Base-by-base conservation (phyloP, 148 eudicot genomes). In the Camellia lanceoleosa region DNA sequence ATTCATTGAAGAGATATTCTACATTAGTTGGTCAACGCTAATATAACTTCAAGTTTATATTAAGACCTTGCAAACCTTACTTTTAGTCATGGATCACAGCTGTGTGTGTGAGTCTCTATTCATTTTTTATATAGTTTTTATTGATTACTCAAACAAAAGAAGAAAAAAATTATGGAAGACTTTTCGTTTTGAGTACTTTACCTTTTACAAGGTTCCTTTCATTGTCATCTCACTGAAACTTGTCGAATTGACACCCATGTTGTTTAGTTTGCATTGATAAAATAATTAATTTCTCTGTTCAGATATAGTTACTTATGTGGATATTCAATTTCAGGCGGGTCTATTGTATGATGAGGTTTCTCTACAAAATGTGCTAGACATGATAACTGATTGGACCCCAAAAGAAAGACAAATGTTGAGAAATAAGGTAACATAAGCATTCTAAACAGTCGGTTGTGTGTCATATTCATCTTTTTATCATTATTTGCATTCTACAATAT, bases 401-500 rank as follows among this genome's bases (percentile, higher is more conserved):
- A 96, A 90, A 87, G 98, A 97, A 87, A 86, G 99, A 83, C 87
- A 94, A 68, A 97, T 97, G 99, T 86, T 94, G 76, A 91, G 98
- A 84, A 87, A 94, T 82, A 88, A 97, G 98, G 99, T 96, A 84
- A 80, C 62, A 43, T 60, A 19, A 64, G 23, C 58, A 11, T 64
- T 41, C 4, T 61, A 68, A 78, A 66, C 52, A 8, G 68, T 47
- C 2, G 43, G 20, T 65, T 16, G 15, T 49, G 61, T 30, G 19
- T 52, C 42, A 18, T 52, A 7, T 30, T 51, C 62, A 0, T 52
- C 60, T 46, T 74, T 41, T 9, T 52, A 23, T 72, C 8, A 30
- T 75, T 56, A 10, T 44, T 18, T 61, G 51, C 3, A 42, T 60
- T 43, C 49, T 7, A 3, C 63, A 54, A 42, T 38, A 19, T 23